Evolutionary conservation across 352 stramenopile genomes (phyloP), one percentile per base, ranked within the genome.

Genomic region (Globisporangium polare): DNA sequence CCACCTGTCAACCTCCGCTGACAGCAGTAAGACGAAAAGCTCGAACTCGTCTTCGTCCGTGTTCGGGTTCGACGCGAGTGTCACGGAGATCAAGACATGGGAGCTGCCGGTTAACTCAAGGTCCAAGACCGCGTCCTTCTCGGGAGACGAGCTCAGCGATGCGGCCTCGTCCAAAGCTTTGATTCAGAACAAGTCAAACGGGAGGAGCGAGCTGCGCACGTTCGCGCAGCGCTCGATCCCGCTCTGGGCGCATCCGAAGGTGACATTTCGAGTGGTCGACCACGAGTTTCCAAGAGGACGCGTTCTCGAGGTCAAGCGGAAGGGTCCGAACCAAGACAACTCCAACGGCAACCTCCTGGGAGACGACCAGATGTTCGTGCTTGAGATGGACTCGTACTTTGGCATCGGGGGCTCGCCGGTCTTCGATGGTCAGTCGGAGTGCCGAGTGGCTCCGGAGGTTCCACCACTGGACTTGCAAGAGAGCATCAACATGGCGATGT

Each of bases 301-400:
- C 27, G 47, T 90, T n/a, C 65, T 91, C 9, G 77, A 93, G 42
- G 73, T 91, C 9, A 93, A 90, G 67, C 81, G 84, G 15, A 88
- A 86, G 41, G 82, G 81, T 0, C 84, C 84, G 8, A 89, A 80
- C 51, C 69, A 64, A 10, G 47, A 73, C 15, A 60, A 33, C 15
- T 65, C 54, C 58, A 79, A 73, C 63, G 80, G 69, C 35, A 70
- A 51, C 67, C 67, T 77, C 62, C 54, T 81, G 42, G 72, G 74
- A 43, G 77, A 87, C 20, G 81, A 89, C 27, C 80, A 90, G 62
- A 67, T 92, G 29, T 93, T 93, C 66, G 84, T 91, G 52, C 80
- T 93, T 65, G 82, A 93, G 55, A 93, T 93, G 84, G 84, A 93
- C 68, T 88, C 81, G 35, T 93, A 93, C 69, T 93, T 93, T 69